Percentiles rank a stretch among this genome's conserved stretches.
Evolutionary conservation across 1,139 yeast species (phyloP).

Genomic region (Saccharomycopsis crataegensis): DNA sequence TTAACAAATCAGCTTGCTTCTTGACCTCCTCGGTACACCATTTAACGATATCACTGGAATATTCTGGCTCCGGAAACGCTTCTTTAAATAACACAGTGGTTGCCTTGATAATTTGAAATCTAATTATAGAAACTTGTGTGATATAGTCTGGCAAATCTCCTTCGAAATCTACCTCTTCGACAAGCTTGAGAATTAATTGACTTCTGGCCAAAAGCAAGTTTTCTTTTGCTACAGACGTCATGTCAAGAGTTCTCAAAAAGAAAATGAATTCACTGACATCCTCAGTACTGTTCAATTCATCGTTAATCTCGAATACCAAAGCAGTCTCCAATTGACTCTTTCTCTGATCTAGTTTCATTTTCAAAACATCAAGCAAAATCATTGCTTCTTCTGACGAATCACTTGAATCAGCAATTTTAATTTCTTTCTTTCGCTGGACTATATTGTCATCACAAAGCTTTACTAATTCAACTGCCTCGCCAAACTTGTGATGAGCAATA

Average conservation of each 20-base stretch:
- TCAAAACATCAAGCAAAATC: conserved; percentile 34
- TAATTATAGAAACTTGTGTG: conserved; percentile 51
- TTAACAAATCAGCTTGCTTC: conserved; percentile 50
- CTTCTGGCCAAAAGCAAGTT: conserved; percentile 41
- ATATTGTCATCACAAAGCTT: conserved; percentile 33
- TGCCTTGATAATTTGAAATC: conserved; percentile 46
- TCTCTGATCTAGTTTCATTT: conserved; percentile 35
- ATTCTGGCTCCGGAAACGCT: conserved; percentile 34
- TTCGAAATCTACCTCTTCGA: conserved; percentile 42
- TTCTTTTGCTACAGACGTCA: conserved; percentile 40
- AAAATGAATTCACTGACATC: conserved; percentile 29
- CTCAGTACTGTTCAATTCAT: conserved; percentile 22
- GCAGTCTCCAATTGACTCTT: conserved; percentile 31
- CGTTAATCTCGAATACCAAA: conserved; percentile 28
- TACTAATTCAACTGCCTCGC: conserved; percentile 47
- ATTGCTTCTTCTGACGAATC: conserved; percentile 30
- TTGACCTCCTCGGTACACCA: conserved; percentile 72
- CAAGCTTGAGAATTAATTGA: conserved; percentile 36
- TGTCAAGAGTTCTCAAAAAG: conserved; percentile 36
- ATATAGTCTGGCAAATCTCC: conserved; percentile 52
- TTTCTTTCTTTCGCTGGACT: conserved; percentile 18
- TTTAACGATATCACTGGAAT: conserved; percentile 39
- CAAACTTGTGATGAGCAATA: conserved; percentile 53
- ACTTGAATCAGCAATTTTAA: conserved; percentile 3
- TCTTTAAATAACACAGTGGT: conserved; percentile 40